phyloP scores from a whole-genome alignment of 2,329 filamentous ascomycete species.

The Aureobasidium sp. region DNA sequence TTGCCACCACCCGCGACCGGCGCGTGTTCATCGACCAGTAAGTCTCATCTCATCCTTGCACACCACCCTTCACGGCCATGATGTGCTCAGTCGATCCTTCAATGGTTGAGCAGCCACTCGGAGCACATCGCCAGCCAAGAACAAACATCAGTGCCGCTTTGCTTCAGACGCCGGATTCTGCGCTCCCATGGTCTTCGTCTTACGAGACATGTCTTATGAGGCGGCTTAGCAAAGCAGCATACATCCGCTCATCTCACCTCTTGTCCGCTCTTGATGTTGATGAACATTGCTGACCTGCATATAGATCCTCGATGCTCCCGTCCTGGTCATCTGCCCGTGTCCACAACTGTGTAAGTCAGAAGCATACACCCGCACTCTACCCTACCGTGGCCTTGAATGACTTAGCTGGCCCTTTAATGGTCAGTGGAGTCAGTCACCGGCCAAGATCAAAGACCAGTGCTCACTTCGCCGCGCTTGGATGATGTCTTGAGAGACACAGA shows the following conservation, averaged over 20 bases:
- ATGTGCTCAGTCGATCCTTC: slow-evolving; percentile 1
- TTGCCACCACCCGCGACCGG: neutral
- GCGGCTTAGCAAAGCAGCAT: neutral
- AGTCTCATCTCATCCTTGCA: neutral
- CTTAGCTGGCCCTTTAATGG: no score
- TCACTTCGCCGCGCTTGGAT: no score
- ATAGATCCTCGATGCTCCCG: neutral
- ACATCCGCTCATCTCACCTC: neutral
- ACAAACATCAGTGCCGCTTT: neutral
- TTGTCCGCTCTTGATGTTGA: neutral
- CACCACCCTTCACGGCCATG: slow-evolving; percentile 10
- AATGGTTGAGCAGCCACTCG: neutral
- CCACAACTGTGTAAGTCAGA: no score
- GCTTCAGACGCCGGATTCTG: neutral
- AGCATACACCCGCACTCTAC: no score
- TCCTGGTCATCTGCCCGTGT: no score
- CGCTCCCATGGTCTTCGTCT: neutral
- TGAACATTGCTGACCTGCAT: neutral
- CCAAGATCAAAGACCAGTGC: no score
- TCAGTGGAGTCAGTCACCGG: no score
- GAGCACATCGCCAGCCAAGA: neutral
- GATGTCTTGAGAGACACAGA: no score
- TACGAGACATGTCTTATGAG: neutral
- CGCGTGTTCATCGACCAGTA: neutral
- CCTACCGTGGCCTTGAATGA: no score